Conservation (phyloP, 345 rosid genomes). For the Leavenworthia alabamica region DNA sequence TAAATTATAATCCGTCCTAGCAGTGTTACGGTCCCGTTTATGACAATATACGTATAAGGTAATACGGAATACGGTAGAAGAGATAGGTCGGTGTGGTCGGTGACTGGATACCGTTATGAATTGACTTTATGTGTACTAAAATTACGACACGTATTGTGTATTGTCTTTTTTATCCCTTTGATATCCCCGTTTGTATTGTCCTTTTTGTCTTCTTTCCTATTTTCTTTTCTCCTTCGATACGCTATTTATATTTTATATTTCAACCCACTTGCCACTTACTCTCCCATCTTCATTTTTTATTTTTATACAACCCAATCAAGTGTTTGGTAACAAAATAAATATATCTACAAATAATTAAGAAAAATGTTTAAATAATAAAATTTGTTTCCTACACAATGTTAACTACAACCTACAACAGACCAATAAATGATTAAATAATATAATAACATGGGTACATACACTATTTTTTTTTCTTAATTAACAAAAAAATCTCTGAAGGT, state of each 20-base stretch:
- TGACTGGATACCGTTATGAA: constrained; percentile 74
- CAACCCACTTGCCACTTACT: constrained; percentile 18
- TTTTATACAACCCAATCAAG: neutral
- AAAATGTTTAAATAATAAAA: neutral
- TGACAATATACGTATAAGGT: neutral
- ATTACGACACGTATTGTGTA: constrained; percentile 30
- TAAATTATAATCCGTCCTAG: too few relatives aligned
- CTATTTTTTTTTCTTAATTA: neutral
- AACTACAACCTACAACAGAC: neutral
- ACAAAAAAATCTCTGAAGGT: neutral
- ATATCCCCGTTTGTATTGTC: neutral
- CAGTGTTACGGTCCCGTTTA: too few relatives aligned
- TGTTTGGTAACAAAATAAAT: neutral
- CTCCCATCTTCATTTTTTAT: constrained; percentile 1
- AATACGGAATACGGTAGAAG: too few relatives aligned
- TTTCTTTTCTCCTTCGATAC: neutral
- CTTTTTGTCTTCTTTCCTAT: constrained; percentile 1
- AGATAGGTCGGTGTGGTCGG: constrained; percentile 59
- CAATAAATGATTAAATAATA: neutral
- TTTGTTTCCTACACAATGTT: neutral
- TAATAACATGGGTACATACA: too few relatives aligned
- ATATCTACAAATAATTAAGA: neutral
- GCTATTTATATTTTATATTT: neutral
- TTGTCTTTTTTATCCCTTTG: constrained; percentile 36
- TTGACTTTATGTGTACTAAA: constrained; percentile 63